Evolutionary conservation across 164 flowering plant species (phyloP), one percentile per base, ranked within the genome.

Genomic region (Annona squamosa): DNA sequence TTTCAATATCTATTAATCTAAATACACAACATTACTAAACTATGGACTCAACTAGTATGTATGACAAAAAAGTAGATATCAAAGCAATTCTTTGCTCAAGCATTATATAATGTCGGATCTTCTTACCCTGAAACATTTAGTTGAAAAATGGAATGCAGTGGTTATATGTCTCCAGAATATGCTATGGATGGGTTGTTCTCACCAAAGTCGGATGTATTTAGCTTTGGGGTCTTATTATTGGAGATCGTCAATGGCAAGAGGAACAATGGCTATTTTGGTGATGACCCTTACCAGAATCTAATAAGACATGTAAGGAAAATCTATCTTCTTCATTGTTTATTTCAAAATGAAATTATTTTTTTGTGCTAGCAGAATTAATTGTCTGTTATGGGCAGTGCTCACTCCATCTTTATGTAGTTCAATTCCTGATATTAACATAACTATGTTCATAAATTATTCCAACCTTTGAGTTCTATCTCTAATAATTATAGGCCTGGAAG

Each of bases 261-360:
- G 45, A 65, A 65, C 46, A 65, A 42, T 12, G 1, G 26, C 46
- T 65, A 2, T 19, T 65, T 37, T 17, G 9, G 46, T 41, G 68
- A 65, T 41, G 65, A 63, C 18, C 65, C 65, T n/a, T 65, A 44
- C 0, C 16, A 16, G 68, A 65, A 65, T 65, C 10, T 65, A 17
- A 65, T 37, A 9, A 12, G 68, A 65, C 43, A 41, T 42, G 68
- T 37, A 42, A 65, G 68, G 5, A 65, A 2, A 16, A 10, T 2
- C 9, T 65, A 9, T 65, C n/a, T 5, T 37, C 13, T 16, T 52
- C 13, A 16, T 5, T 52, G 37, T 26, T 3, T 81, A 83, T 71
- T 88, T 89, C 1, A 80, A 71, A 76, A 89, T 64, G 77, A 89
- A 84, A 44, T 6, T 16, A 6, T 9, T 43, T 2, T 42, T 7